Evolutionary conservation across 176 grass and related monocot genomes (phyloP).

Genomic region (Ensete ventricosum): DNA sequence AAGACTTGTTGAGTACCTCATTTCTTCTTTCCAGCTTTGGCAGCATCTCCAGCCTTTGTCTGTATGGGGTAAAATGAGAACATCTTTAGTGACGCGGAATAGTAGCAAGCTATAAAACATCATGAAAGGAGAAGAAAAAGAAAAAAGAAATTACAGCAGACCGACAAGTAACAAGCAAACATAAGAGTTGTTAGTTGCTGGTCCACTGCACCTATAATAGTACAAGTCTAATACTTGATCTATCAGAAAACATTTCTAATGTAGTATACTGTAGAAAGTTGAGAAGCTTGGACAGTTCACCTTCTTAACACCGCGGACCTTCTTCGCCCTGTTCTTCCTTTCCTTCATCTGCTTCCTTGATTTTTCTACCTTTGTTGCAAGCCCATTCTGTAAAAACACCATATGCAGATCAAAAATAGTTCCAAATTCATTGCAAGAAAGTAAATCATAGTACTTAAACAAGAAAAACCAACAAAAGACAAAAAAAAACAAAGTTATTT

Average conservation of each 20-base stretch:
- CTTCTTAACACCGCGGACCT: constrained; percentile 63
- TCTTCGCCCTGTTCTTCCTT: constrained; percentile 67
- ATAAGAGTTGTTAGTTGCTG: neutral
- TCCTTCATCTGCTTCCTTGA: constrained; percentile 74
- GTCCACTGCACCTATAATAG: no score
- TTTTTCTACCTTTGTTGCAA: constrained; percentile 59
- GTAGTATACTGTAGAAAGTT: neutral
- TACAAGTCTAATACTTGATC: neutral
- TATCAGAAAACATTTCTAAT: neutral
- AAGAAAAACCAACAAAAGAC: neutral
- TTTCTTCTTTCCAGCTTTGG: constrained; percentile 47
- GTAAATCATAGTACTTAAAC: neutral
- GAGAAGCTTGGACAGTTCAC: constrained; percentile 18
- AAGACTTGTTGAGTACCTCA: constrained; percentile 15
- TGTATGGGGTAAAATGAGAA: constrained; percentile 4
- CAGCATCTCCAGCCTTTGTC: constrained; percentile 60
- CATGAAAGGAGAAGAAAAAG: no score
- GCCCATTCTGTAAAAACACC: constrained; percentile 37
- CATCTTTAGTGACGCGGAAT: neutral
- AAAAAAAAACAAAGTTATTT: neutral
- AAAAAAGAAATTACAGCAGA: no score
- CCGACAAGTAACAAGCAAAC: neutral
- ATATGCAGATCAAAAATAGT: neutral
- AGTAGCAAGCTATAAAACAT: no score
- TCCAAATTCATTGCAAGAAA: neutral